Evolutionary conservation across 2,329 filamentous ascomycete genomes (phyloP).

Genomic region (Polytolypa hystricis): DNA sequence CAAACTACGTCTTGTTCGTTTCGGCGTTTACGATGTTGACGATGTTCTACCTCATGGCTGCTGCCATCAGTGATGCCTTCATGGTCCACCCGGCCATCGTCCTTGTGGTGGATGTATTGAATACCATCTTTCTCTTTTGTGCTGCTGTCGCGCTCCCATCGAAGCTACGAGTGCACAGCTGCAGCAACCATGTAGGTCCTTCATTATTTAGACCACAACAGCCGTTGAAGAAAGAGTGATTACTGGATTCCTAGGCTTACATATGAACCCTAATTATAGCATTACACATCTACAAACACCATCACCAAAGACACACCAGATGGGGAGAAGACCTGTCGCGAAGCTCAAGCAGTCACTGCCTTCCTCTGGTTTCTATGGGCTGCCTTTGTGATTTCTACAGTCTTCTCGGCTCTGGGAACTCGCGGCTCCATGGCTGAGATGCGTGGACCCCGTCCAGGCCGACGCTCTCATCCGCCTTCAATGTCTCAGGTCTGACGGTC

Average conservation of each 20-base stretch:
- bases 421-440: slow-evolving; percentile 4
- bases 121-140: slow-evolving; percentile 38
- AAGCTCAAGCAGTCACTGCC: slow-evolving; percentile 39
- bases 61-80: slow-evolving; percentile 30
- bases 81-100: slow-evolving; percentile 33
- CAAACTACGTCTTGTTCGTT: slow-evolving; percentile 44
- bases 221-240: neutral
- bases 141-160: slow-evolving; percentile 39
- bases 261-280: slow-evolving; percentile 17
- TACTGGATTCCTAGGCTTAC: slow-evolving; percentile 3
- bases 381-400: slow-evolving; percentile 30
- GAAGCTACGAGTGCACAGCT: slow-evolving; percentile 33
- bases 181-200: slow-evolving; percentile 33
- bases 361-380: slow-evolving; percentile 44
- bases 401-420: slow-evolving; percentile 27
- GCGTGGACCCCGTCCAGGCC: slow-evolving; percentile 8
- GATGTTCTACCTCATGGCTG: slow-evolving; percentile 38
- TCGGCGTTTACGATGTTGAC: slow-evolving; percentile 38
- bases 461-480: slow-evolving; percentile 8
- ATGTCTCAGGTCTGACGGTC: slow-evolving; percentile 15
- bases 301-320: slow-evolving; percentile 34
- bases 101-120: slow-evolving; percentile 35
- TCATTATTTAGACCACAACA: neutral
- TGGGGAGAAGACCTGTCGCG: slow-evolving; percentile 34
- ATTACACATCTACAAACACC: slow-evolving; percentile 31